A percentile compares a stretch with the other conserved stretches of the same genome.
These are phyloP conservation scores for Aspergillus sp. DNA, from an alignment of 2,329 filamentous ascomycete genomes.

Conservation along the genomic window DNA sequence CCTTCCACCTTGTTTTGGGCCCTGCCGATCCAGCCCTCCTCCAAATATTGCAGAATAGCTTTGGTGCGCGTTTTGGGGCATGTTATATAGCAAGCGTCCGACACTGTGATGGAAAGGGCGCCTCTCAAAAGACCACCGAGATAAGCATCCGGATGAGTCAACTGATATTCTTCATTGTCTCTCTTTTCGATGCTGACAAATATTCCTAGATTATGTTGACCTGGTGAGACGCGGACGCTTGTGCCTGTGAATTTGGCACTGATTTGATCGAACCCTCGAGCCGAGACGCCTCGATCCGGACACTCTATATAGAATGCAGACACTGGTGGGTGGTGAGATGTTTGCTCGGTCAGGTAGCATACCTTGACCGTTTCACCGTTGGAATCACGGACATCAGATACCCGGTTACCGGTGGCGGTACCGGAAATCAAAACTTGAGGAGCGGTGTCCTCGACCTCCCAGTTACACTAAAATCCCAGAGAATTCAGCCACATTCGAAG, in stretches of 20 bases:
- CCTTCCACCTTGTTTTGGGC: slow-evolving; percentile 89
- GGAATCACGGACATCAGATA: slow-evolving; percentile 25
- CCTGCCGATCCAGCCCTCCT: slow-evolving; percentile 91
- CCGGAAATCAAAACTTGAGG: slow-evolving; percentile 52
- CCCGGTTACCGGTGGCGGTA: slow-evolving; percentile 27
- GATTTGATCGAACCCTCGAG: slow-evolving; percentile 90
- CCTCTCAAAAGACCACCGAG: slow-evolving; percentile 83
- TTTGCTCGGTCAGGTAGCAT: slow-evolving; percentile 95
- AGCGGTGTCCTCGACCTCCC: slow-evolving; percentile 80
- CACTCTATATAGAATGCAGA: slow-evolving; percentile 94
- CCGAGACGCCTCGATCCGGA: slow-evolving; percentile 81
- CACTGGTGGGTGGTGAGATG: slow-evolving; percentile 93
- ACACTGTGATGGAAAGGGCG: slow-evolving; percentile 82
- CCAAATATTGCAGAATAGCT: slow-evolving; percentile 85
- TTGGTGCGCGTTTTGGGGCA: slow-evolving; percentile 90
- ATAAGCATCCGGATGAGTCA: slow-evolving; percentile 91
- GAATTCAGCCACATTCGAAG: slow-evolving; percentile 4
- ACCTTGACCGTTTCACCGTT: slow-evolving; percentile 61
- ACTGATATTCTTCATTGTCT: slow-evolving; percentile 84
- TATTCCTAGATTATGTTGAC: slow-evolving; percentile 91
- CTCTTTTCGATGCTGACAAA: slow-evolving; percentile 81
- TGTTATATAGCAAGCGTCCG: slow-evolving; percentile 81
- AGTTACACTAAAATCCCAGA: slow-evolving; percentile 66
- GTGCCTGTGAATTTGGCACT: slow-evolving; percentile 97
- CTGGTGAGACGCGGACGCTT: slow-evolving; percentile 83